These are phyloP conservation scores for Suillus alpinus DNA, from an alignment of 768 basidiomycete genomes.

Conservation along the genomic window DNA sequence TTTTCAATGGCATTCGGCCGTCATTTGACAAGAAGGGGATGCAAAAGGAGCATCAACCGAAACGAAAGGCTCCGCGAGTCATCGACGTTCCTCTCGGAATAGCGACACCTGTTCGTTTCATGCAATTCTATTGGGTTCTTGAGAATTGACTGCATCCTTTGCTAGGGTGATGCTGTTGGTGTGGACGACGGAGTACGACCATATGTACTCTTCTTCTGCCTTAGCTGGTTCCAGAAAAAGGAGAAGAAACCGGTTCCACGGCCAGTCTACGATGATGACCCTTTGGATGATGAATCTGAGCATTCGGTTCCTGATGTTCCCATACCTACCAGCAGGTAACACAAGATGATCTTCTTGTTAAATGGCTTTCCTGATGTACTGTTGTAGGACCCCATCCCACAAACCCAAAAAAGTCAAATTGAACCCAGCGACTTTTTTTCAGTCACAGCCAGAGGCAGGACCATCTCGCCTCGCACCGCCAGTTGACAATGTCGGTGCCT, in stretches of 20 bases:
- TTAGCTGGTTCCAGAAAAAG: background rate
- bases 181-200: background rate
- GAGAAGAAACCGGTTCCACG: background rate
- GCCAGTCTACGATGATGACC: background rate
- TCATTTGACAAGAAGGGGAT: background rate
- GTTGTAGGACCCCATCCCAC: background rate
- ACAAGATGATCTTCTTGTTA: background rate
- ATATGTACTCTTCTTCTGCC: background rate
- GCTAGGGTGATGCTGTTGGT: background rate
- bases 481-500: background rate
- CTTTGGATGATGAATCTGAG: background rate
- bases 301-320: background rate
- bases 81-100: background rate
- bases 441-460: background rate
- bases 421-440: background rate
- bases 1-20: background rate
- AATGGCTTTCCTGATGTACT: background rate
- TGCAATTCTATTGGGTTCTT: background rate
- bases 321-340: background rate
- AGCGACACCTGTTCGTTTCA: background rate
- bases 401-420: background rate
- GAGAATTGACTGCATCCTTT: background rate
- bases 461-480: background rate
- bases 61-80: background rate
- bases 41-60: background rate